Evolutionary conservation across 2,329 filamentous ascomycete genomes (phyloP), one percentile per base, ranked within the genome.

Genomic region (Scedosporium apiospermum): DNA sequence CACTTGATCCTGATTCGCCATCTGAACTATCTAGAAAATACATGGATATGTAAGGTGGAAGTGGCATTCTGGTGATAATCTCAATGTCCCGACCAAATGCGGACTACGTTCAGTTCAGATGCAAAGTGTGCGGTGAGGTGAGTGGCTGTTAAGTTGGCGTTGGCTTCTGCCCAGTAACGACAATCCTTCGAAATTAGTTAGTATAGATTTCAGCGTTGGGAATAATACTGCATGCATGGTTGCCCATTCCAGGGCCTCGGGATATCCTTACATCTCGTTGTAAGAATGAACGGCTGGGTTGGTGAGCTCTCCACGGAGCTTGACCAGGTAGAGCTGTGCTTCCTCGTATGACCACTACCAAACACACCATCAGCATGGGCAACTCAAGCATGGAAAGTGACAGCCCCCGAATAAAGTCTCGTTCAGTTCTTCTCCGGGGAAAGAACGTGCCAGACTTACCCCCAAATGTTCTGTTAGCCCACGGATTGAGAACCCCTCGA

Each of bases 281-380:
- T 73, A 73, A 6, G 71, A 69, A 60, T 73, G 72, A 18, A 73
- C 69, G 0, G 66, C 66, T 0, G 70, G 70, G 41, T 73, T 71
- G 16, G 68, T 66, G 69, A 73, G 71, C 2, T 71, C 66, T 55
- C 67, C 64, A 30, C 72, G 65, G 16, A 71, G 72, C 57, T 71
- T 42, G 1, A 66, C 68, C 38, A 73, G 71, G 61, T 73, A 73
- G 30, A 73, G 62, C 46, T 73, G 71, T 64, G 72, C 72, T 64
- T 70, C 70, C 0, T 65, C 46, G 63, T 67, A 69, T 0, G 21
- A 16, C 44, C 62, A 65, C 57, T 64, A 26, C 3, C 49, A 27
- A n/a, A 12, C 14, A 16, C 53, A 3, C 6, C 1, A 2, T 26
- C 6, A 12, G 30, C 7, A 34, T 3, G 7, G 30, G 3, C 2